Evolutionary conservation across 225 moss, liverwort and hornwort species (phyloP), one percentile per base, ranked within the genome.

Genomic region (Pleurozium schreberi): DNA sequence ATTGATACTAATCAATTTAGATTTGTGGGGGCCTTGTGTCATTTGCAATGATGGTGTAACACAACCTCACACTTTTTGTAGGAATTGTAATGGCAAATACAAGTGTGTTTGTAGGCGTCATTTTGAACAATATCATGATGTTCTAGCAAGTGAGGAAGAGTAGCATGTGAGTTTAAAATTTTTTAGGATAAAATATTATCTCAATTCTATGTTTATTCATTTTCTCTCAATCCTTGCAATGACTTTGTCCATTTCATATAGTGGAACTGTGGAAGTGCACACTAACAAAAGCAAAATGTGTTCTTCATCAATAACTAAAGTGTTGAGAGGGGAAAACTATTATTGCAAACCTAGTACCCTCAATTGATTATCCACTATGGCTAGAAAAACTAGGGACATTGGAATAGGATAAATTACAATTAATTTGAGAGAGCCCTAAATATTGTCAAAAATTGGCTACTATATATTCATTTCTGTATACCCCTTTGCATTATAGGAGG

Each of bases 11-110:
- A 45, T 73, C 28, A 73, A 73, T 45, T 73, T 0, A 18, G 4
- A 30, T 18, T 30, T 30, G 5, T 1, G 0, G 0, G 5, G 30
- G 28, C 30, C 2, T 74, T 74, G 1, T 0, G 0, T 19, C 8
- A 11, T 30, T 47, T 74, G 30, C 47, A 74, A 74, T 0, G 7
- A 47, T 47, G 18, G 31, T 45, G 1, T 30, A 5, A 28, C 10
- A 58, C 8, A 4, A 63, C 7, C 10, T 15, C 16, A 63, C 1
- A 45, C 18, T 43, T 43, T 17, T 2, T 11, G 2, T 2, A 47
- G 27, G 12, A 27, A 16, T 73, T 43, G 30, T 11, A 30, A 74
- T 30, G 4, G 6, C 13, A 33, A 75, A 2, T 8, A 34, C 12
- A 75, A 33, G 31, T 75, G 19, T 45, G 4, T 30, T 73, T 6